Evolutionary conservation across 371 early-diverging fungal species (phyloP), one percentile per base, ranked within the genome.

Genomic region (Mucor racemosus): DNA sequence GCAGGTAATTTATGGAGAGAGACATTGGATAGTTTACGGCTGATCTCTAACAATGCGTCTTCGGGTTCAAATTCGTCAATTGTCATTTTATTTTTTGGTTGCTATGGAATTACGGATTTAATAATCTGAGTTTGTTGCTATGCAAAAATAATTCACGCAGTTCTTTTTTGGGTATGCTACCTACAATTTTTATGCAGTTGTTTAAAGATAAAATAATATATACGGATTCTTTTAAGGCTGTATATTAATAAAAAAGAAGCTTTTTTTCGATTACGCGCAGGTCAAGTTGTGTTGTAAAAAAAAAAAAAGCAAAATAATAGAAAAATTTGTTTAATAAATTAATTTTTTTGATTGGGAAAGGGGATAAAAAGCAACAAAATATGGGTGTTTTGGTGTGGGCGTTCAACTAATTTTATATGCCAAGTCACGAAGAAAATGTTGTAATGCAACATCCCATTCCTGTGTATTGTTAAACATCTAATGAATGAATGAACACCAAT

Each of bases 51-150:
- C 1, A 82, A 58, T 33, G 59, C 55, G 58, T 72, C 75, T 40
- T 73, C 69, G 53, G 80, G 78, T 38, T 79, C 78, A 44, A 74
- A 82, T 44, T 76, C 78, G 61, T 81, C 81, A 38, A 78, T 69
- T 9, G 81, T 78, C 80, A 79, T 79, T n/a, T 33, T n/a, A n/a
- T n/a, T 31, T 31, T 34, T 59, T 7, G 40, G 39, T 50, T 38
- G 13, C 53, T 39, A 53, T 50, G 15, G 21, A 26, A 26, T 40
- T 21, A 34, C 19, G 8, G 31, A 50, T 62, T 15, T 44, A 17
- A 17, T 44, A 44, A 31, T 53, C 53, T 53, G 53, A 53, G 53
- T 53, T 53, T 53, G 26, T 53, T 53, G 53, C 53, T 53, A 53
- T 31, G 53, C 53, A 46, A 26, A 26, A 26, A 26, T 26, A 46